phyloP scores from a whole-genome alignment of 176 grass and related monocot genomes.

The Triticum urartu region DNA sequence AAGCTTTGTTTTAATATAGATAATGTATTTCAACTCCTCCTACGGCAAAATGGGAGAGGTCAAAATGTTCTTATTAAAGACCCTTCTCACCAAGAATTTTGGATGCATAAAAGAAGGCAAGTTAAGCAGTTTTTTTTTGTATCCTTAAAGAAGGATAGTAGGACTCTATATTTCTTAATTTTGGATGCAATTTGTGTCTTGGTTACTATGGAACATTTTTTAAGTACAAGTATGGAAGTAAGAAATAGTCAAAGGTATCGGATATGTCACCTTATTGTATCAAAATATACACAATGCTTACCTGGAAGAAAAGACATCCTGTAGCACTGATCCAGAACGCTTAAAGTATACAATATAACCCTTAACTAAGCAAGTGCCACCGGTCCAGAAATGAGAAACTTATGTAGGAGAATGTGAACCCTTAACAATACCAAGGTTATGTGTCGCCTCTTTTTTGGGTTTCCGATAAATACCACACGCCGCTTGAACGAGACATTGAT shows the following conservation, averaged over 20 bases:
- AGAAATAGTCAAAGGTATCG: background rate
- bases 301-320: background rate
- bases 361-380: background rate
- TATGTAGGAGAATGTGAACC: too few species aligned
- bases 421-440: background rate
- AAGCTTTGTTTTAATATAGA: background rate
- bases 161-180: background rate
- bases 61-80: background rate
- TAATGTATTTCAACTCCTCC: conserved; percentile 1
- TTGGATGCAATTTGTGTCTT: background rate
- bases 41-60: background rate
- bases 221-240: background rate
- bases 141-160: background rate
- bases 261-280: background rate
- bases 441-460: background rate
- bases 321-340: background rate
- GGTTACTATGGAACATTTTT: background rate
- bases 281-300: background rate
- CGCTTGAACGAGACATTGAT: too few species aligned
- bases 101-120: background rate
- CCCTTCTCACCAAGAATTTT: background rate
- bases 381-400: background rate
- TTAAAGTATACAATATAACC: background rate
- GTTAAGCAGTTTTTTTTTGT: background rate
- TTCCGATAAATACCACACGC: too few species aligned